phyloP scores from a whole-genome alignment of 139 green algal species.

The Chlorella sorokiniana region DNA sequence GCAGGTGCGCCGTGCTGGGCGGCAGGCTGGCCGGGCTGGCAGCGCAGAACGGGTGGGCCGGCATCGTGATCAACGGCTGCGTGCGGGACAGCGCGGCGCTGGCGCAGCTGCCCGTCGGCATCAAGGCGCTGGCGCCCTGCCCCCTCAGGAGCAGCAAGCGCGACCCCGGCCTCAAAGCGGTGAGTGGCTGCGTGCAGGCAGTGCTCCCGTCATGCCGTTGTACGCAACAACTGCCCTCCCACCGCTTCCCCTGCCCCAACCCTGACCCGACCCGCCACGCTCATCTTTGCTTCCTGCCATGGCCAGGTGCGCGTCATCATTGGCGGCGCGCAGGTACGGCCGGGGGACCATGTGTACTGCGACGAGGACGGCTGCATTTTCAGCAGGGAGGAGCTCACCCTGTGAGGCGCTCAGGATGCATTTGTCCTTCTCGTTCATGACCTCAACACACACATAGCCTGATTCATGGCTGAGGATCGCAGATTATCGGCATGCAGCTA shows the following conservation, averaged over 20 bases:
- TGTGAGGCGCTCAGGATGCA: not conserved
- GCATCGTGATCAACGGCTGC: conserved; percentile 95
- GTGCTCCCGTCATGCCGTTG: not conserved
- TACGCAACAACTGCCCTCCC: not conserved
- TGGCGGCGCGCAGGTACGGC: conserved; percentile 17
- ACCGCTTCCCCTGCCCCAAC: not conserved
- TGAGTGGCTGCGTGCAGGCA: conserved; percentile 1
- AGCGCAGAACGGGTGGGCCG: conserved; percentile 89
- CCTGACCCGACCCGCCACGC: not conserved
- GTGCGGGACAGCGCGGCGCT: conserved; percentile 91
- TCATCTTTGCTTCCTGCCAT: not conserved
- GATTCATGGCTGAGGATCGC: too few species aligned
- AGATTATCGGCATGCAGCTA: too few species aligned
- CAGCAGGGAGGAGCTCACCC: conserved; percentile 1
- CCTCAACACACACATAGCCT: not conserved
- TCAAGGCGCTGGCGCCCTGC: conserved; percentile 90
- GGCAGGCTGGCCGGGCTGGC: conserved; percentile 90
- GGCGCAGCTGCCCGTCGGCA: conserved; percentile 74
- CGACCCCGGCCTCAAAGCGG: conserved; percentile 69
- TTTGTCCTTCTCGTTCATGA: too few species aligned
- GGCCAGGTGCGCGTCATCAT: conserved; percentile 14
- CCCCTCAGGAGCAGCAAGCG: conserved; percentile 90
- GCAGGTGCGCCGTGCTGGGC: conserved; percentile 79
- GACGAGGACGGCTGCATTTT: conserved; percentile 55
- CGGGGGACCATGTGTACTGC: conserved; percentile 83